phyloP scores from a whole-genome alignment of 2,329 filamentous ascomycete genomes.

The Cladophialophora bantiana region DNA sequence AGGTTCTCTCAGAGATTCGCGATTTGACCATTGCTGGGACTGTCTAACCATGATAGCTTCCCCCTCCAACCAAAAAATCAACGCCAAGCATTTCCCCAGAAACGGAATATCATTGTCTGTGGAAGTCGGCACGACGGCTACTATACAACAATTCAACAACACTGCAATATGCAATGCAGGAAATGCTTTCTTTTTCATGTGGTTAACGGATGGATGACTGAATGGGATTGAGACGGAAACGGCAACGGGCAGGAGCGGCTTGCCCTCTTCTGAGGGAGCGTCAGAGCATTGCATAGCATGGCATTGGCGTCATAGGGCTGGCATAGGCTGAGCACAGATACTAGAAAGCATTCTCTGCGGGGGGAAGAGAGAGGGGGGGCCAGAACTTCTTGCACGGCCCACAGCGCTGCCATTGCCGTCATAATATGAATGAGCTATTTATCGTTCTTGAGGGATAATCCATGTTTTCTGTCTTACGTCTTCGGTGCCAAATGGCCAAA shows the following conservation, averaged over 20 bases:
- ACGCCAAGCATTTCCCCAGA: neutral
- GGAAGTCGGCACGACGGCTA: neutral
- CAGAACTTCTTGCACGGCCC: neutral
- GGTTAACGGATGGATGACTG: conserved; percentile 24
- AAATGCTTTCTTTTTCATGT: conserved; percentile 14
- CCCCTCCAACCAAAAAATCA: neutral
- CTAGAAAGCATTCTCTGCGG: conserved; percentile 1
- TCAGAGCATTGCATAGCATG: conserved; percentile 28
- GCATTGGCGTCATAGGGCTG: conserved; percentile 28
- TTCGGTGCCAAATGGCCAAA: neutral
- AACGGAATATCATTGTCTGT: conserved; percentile 1
- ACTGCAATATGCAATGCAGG: conserved; percentile 13
- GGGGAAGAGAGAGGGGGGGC: neutral
- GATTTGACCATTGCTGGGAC: conserved; percentile 89
- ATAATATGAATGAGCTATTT: neutral
- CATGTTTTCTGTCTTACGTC: neutral
- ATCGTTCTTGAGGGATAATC: neutral
- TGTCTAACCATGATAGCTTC: conserved; percentile 52
- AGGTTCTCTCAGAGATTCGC: conserved; percentile 94
- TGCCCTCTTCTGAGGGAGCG: conserved; percentile 2
- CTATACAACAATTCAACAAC: conserved; percentile 7
- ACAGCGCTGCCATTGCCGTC: neutral
- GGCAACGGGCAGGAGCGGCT: conserved; percentile 18
- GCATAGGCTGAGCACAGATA: conserved; percentile 9
- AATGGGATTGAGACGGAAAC: conserved; percentile 10